Evolutionary conservation across 768 basidiomycete genomes (phyloP), one percentile per base, ranked within the genome.

Genomic region (Serendipita indica): DNA sequence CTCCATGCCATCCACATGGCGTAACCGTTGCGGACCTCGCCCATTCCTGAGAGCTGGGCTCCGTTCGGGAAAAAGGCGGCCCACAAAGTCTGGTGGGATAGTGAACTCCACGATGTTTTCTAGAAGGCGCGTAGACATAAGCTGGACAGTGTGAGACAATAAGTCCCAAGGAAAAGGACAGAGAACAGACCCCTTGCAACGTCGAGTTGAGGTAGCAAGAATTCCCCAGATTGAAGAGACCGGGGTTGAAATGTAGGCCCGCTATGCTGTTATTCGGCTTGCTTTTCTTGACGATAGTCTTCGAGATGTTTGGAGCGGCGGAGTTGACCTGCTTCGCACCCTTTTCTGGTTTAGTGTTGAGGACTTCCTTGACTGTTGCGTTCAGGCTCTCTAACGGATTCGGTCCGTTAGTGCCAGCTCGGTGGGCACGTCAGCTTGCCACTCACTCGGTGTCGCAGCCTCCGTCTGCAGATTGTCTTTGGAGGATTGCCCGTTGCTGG

Each of bases 151-250:
- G 18, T 6, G 41, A 62, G 22, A 52, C 25, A 16, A 62, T 52
- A n/a, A 39, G 27, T 25, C 63, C 60, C 7, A 67, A 37, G 7
- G 64, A 61, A 12, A 63, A 66, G 52, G 62, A 64, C 68, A 65
- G 46, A 67, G 66, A 27, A 81, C 82, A 63, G 71, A 84, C 86
- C 35, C 85, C 87, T 68, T 97, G 92, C 28, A 97, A 73, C 30
- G 91, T 89, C 32, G 89, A 91, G 71, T 94, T 97, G 84, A 93
- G 89, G 71, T 92, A 97, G 71, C 92, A 97, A 0, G 91, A 94
- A 68, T 62, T 64, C 45, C 57, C 33, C 32, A 58, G 41, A 43
- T 64, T 64, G 28, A 59, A 22, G n/a, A 64, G 63, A 3, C 63
- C 63, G 1, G 63, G 62, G 30, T 54, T 54, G 30, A 54, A 54